A percentile compares a stretch with the other conserved stretches of the same genome.
These are phyloP conservation scores for Arthrobotrys sphaeroides DNA, from an alignment of 2,329 filamentous ascomycete genomes.

Conservation along the genomic window DNA sequence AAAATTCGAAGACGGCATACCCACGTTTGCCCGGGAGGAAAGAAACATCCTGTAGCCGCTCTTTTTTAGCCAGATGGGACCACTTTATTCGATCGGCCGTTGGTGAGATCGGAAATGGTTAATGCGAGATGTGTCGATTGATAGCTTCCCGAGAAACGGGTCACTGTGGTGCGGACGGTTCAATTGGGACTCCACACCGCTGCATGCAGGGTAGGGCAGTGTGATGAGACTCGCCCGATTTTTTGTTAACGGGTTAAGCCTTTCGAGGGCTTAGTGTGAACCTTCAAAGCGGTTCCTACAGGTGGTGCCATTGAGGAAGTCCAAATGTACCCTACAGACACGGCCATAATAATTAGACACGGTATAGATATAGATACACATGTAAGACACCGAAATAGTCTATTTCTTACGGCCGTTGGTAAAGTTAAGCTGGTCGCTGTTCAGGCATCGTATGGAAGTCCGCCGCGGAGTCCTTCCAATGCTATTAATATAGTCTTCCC, in stretches of 20 bases:
- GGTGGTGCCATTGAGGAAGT: slow-evolving; percentile 33
- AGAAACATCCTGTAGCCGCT: background rate
- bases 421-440: background rate
- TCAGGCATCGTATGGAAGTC: no score
- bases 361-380: background rate
- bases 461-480: no score
- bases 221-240: slow-evolving; percentile 26
- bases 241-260: slow-evolving; percentile 11
- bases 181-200: background rate
- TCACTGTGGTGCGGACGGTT: slow-evolving; percentile 32
- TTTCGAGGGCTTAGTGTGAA: slow-evolving; percentile 27
- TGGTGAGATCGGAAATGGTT: background rate
- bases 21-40: background rate
- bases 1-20: slow-evolving; percentile 16
- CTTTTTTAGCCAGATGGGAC: background rate
- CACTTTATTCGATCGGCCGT: slow-evolving; percentile 5
- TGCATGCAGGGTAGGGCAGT: slow-evolving; percentile 37
- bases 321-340: slow-evolving; percentile 3
- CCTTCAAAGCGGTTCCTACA: slow-evolving; percentile 29
- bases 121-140: slow-evolving; percentile 12
- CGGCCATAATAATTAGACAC: slow-evolving; percentile 2
- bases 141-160: slow-evolving; percentile 50
- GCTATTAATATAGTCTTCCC: slow-evolving; percentile 5
- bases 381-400: slow-evolving; percentile 1
- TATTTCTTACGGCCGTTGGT: background rate